Conservation (phyloP, 352 stramenopile species). For the Phytophthora pisi region DNA sequence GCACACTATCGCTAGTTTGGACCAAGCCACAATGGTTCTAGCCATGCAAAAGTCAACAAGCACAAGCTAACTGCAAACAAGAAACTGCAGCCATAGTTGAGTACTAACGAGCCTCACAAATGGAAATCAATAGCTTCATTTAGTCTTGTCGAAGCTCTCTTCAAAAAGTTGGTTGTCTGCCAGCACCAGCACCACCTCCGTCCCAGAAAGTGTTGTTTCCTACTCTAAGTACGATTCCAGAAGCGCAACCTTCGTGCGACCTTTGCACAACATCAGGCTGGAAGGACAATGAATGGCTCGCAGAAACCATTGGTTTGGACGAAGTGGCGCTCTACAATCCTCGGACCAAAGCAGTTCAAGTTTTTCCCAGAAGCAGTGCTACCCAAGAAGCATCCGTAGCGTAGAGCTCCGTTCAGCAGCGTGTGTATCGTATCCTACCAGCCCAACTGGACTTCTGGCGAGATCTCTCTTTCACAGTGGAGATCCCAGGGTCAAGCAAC, state of each 20-base stretch:
- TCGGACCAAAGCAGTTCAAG: constrained; percentile 12
- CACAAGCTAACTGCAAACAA: no score
- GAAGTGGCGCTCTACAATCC: not conserved
- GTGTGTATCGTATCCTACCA: constrained; percentile 3
- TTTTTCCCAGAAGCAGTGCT: constrained; percentile 18
- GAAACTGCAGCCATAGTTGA: no score
- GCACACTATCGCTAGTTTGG: no score
- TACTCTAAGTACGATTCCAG: not conserved
- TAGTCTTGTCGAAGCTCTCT: not conserved
- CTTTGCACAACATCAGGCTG: not conserved
- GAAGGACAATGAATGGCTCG: constrained; percentile 18
- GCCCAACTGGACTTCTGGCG: constrained; percentile 81
- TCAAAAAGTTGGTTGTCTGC: not conserved
- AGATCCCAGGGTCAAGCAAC: constrained; percentile 82
- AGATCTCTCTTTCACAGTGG: constrained; percentile 88
- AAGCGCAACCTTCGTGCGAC: not conserved
- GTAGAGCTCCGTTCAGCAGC: not conserved
- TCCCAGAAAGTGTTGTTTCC: not conserved
- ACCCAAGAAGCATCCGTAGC: not conserved
- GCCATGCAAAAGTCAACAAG: no score
- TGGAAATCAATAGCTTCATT: no score
- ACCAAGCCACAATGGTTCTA: no score
- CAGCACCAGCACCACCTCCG: not conserved
- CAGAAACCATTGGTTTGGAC: constrained; percentile 29
- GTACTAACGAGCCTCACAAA: no score